These are phyloP conservation scores for grape (Vitis vinifera) DNA, from an alignment of 164 flowering plant species.

Conservation along the genomic window ASM3070453v1 NC_081809.1:22474001-22474500, in stretches of 20 bases:
- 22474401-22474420: conserved; percentile 61
- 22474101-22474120: too few relatives aligned
- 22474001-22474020: too few relatives aligned
- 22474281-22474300: conserved; percentile 96
- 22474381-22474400: conserved; percentile 39
- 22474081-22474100: too few relatives aligned
- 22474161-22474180: too few relatives aligned
- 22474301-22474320: conserved; percentile 73
- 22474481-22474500: conserved; percentile 63
- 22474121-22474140: too few relatives aligned
- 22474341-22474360: conserved; percentile 75
- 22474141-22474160: too few relatives aligned
- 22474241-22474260: too few relatives aligned
- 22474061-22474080: too few relatives aligned
- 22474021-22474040: too few relatives aligned
- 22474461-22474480: conserved; percentile 76
- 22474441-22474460: conserved; percentile 58
- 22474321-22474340: conserved; percentile 84
- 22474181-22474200: too few relatives aligned
- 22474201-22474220: too few relatives aligned
- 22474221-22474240: not conserved
- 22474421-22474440: conserved; percentile 64
- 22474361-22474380: conserved; percentile 37
- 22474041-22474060: too few relatives aligned
- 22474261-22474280: conserved; percentile 75